Percentiles rank a stretch among this genome's conserved stretches.
phyloP scores from a whole-genome alignment of 2,329 filamentous ascomycete species.

The Aciculosporium take region DNA sequence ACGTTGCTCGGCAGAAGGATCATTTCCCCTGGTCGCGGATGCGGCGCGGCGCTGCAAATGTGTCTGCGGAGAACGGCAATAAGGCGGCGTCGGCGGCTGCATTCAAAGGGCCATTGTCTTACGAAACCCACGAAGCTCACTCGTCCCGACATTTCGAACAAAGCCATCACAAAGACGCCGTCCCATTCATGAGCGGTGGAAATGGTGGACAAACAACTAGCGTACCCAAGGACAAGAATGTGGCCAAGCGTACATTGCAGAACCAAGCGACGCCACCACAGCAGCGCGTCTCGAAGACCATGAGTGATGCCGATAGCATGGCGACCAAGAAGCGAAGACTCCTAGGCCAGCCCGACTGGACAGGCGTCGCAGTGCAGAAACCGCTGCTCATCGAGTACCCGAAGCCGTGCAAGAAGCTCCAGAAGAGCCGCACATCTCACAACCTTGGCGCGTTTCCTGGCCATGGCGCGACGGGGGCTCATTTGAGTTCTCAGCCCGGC shows the following conservation, averaged over 20 bases:
- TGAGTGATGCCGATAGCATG: conserved; percentile 5
- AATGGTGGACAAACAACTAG: background rate
- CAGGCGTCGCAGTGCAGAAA: conserved; percentile 18
- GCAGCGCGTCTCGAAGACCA: background rate
- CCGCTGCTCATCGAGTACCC: conserved; percentile 12
- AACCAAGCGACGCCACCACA: background rate
- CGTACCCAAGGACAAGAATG: background rate
- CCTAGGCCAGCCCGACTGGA: conserved; percentile 17
- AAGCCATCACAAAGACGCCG: too few species aligned
- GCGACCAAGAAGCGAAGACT: conserved; percentile 14
- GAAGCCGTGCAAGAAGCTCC: conserved; percentile 6
- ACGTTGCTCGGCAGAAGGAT: conserved; percentile 21
- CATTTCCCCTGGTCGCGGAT: conserved; percentile 24
- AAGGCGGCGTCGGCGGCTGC: background rate
- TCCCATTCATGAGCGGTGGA: conserved; percentile 1
- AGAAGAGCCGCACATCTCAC: background rate
- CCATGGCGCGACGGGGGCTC: background rate
- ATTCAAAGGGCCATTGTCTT: background rate
- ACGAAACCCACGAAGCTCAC: too few species aligned
- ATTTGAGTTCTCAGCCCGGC: background rate
- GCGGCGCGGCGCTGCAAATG: conserved; percentile 3
- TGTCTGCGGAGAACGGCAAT: background rate
- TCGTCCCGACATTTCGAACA: background rate
- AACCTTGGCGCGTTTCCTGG: background rate
- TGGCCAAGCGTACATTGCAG: background rate